Evolutionary conservation across 257 asterid species (phyloP).

Genomic region (Nicotiana knightiana): DNA sequence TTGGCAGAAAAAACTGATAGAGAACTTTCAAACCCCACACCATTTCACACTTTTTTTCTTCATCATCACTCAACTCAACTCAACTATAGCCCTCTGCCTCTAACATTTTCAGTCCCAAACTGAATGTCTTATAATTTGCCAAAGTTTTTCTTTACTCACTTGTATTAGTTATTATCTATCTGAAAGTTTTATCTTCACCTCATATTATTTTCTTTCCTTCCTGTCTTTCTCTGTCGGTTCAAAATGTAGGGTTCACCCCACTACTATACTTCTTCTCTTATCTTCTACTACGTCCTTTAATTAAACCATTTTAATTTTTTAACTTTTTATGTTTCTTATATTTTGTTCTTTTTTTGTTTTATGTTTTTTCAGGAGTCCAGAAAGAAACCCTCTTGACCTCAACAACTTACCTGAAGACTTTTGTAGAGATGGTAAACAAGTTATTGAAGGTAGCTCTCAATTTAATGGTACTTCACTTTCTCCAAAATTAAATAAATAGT

Average conservation of each 20-base stretch:
- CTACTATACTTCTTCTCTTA: not conserved
- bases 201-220: not conserved
- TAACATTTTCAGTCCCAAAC: conserved; percentile 51
- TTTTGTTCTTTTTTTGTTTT: not conserved
- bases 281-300: not conserved
- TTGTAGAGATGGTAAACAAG: conserved; percentile 52
- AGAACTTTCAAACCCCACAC: conserved; percentile 41
- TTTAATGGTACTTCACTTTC: conserved; percentile 59
- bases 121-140: conserved; percentile 48
- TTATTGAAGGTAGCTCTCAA: conserved; percentile 70
- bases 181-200: conserved; percentile 13
- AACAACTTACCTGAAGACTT: conserved; percentile 94
- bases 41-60: conserved; percentile 37
- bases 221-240: conserved; percentile 65
- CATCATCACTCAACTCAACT: conserved; percentile 60
- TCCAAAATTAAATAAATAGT: not conserved
- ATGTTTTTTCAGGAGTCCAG: conserved; percentile 59
- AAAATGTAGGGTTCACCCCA: conserved; percentile 68
- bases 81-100: conserved; percentile 19
- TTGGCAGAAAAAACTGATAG: conserved; percentile 65
- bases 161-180: conserved; percentile 14
- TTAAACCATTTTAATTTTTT: conserved; percentile 11
- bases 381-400: conserved; percentile 80
- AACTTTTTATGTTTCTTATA: not conserved
- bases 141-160: conserved; percentile 30